These are phyloP conservation scores for Tuctoria greenei DNA, from an alignment of 176 grass and related monocot genomes.

Conservation along the genomic window DNA sequence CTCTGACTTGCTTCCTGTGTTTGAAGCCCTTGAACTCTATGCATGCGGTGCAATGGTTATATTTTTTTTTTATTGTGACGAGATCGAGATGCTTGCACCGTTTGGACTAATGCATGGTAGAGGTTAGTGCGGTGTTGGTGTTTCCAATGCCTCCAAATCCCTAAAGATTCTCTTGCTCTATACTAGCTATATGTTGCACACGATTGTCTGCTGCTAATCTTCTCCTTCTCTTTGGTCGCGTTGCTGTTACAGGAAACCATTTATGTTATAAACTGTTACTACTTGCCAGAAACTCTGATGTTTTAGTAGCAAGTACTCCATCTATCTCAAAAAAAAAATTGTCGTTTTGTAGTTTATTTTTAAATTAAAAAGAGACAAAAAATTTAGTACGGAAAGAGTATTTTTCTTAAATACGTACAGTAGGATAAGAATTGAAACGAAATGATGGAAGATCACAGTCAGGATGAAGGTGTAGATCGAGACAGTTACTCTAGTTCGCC, in stretches of 20 bases:
- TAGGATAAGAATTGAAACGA: too few species aligned
- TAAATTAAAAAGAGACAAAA: too few species aligned
- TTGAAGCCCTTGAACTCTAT: slow-evolving; percentile 36
- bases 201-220: neutral
- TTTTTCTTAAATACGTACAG: too few species aligned
- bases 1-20: slow-evolving; percentile 26
- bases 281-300: neutral
- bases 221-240: neutral
- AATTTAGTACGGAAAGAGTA: too few species aligned
- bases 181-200: neutral
- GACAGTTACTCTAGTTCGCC: too few species aligned
- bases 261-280: neutral
- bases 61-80: slow-evolving; percentile 51
- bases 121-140: slow-evolving; percentile 18
- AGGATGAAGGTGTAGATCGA: too few species aligned
- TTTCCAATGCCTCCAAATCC: slow-evolving; percentile 36
- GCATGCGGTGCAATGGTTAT: slow-evolving; percentile 12
- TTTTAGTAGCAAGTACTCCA: too few species aligned
- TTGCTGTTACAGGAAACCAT: neutral
- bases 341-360: too few species aligned
- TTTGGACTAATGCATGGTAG: slow-evolving; percentile 20
- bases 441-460: too few species aligned
- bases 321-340: too few species aligned
- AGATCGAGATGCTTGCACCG: slow-evolving; percentile 40
- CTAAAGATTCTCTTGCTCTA: slow-evolving; percentile 47